phyloP scores from a whole-genome alignment of 805 yeast genomes.

The Schwanniomyces pseudopolymorphus region DNA sequence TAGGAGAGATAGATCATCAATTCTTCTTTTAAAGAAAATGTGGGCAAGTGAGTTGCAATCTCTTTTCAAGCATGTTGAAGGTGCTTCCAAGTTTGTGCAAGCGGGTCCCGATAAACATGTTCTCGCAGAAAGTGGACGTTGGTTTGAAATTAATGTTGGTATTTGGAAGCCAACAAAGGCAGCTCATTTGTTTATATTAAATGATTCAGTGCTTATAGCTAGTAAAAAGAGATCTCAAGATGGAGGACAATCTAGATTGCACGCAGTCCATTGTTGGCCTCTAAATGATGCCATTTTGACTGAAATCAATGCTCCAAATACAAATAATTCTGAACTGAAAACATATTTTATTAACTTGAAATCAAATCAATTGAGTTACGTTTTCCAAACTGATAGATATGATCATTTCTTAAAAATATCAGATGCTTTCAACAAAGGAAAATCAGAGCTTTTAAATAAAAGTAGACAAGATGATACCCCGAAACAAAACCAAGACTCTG shows the following conservation, averaged over 20 bases:
- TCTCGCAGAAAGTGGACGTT: slow-evolving; percentile 72
- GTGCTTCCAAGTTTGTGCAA: slow-evolving; percentile 80
- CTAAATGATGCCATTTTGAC: slow-evolving; percentile 55
- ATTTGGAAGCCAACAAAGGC: slow-evolving; percentile 80
- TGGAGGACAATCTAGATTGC: slow-evolving; percentile 39
- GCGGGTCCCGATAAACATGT: slow-evolving; percentile 79
- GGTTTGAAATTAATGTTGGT: slow-evolving; percentile 85
- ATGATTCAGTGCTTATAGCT: slow-evolving; percentile 76
- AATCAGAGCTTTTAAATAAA: slow-evolving; percentile 45
- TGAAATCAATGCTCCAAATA: slow-evolving; percentile 32
- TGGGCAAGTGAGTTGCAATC: slow-evolving; percentile 76
- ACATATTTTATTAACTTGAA: slow-evolving; percentile 46
- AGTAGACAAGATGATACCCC: slow-evolving; percentile 26
- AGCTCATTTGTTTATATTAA: slow-evolving; percentile 72
- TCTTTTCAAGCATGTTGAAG: slow-evolving; percentile 80
- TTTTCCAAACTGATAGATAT: slow-evolving; percentile 59
- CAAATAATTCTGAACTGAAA: slow-evolving; percentile 12
- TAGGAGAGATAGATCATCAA: slow-evolving; percentile 62
- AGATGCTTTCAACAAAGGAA: slow-evolving; percentile 59
- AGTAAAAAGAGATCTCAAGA: slow-evolving; percentile 45
- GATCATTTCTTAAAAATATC: slow-evolving; percentile 57
- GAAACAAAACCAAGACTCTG: neutral
- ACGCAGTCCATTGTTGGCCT: slow-evolving; percentile 81
- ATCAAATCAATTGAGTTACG: slow-evolving; percentile 48
- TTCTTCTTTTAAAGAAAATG: slow-evolving; percentile 70